Conservation (phyloP, 208 protist species). For the Strigomonas culicis region DNA sequence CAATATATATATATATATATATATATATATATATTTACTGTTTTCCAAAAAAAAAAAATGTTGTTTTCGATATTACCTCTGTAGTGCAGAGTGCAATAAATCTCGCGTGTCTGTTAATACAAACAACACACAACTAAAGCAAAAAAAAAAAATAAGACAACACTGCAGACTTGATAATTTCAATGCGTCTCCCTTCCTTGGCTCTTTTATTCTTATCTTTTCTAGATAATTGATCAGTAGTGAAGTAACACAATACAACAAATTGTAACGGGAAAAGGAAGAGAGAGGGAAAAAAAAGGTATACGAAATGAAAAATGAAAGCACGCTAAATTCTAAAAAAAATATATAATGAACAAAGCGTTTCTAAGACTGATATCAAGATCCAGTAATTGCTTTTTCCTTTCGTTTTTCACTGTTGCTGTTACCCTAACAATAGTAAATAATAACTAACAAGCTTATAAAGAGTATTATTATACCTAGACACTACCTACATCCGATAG, state of each 20-base stretch:
- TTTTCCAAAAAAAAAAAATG: conserved; percentile 8
- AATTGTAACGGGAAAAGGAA: conserved; percentile 8
- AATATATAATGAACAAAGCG: background rate
- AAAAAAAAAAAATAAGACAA: conserved; percentile 14
- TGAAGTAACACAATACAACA: background rate
- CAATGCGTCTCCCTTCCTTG: background rate
- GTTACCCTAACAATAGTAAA: background rate
- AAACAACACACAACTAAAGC: conserved; percentile 1
- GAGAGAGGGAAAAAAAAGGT: conserved; percentile 9
- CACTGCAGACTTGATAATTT: background rate
- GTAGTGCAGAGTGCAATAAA: conserved; percentile 1
- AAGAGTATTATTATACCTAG: conserved; percentile 1
- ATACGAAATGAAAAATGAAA: conserved; percentile 5
- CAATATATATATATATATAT: conserved; percentile 14
- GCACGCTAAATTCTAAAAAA: conserved; percentile 5
- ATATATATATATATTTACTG: conserved; percentile 13
- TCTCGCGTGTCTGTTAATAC: background rate
- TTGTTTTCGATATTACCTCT: no score
- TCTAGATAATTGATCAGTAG: background rate
- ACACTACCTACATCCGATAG: background rate
- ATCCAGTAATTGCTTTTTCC: background rate
- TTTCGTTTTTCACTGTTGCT: conserved; percentile 1
- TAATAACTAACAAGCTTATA: conserved; percentile 4
- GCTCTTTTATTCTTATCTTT: conserved; percentile 10
- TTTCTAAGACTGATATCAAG: background rate